phyloP scores from a whole-genome alignment of 306 rosid genomes.

The Medicago lupulina region DNA sequence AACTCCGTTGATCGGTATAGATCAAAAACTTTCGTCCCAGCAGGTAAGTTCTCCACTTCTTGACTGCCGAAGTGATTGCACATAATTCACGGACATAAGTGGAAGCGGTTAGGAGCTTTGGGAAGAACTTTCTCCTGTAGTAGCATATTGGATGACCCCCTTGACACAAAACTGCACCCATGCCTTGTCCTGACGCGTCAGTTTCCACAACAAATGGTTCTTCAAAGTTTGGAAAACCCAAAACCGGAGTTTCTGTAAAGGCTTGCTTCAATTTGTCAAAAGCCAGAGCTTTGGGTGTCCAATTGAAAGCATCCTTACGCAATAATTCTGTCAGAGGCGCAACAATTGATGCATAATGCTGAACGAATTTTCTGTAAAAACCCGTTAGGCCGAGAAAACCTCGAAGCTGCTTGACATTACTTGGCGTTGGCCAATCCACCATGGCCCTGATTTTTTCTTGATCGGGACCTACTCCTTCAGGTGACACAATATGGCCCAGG shows the following conservation, averaged over 20 bases:
- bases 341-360: too few species aligned
- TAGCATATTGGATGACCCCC: background rate
- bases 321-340: background rate
- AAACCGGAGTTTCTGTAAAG: background rate
- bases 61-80: background rate
- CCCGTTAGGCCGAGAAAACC: too few species aligned
- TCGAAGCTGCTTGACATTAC: too few species aligned
- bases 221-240: background rate
- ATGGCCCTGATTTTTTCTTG: too few species aligned
- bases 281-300: background rate
- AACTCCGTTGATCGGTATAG: too few species aligned
- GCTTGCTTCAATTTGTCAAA: background rate
- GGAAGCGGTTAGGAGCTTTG: background rate
- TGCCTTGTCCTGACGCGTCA: background rate
- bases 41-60: background rate
- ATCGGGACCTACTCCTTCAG: too few species aligned
- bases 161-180: background rate
- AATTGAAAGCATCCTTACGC: background rate
- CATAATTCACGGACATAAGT: background rate
- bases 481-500: background rate
- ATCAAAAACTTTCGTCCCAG: background rate
- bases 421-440: too few species aligned
- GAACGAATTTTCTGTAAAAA: too few species aligned
- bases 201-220: background rate
- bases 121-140: background rate